Base-by-base conservation (phyloP, 352 stramenopile species). In the Phytophthora capsici region DNA sequence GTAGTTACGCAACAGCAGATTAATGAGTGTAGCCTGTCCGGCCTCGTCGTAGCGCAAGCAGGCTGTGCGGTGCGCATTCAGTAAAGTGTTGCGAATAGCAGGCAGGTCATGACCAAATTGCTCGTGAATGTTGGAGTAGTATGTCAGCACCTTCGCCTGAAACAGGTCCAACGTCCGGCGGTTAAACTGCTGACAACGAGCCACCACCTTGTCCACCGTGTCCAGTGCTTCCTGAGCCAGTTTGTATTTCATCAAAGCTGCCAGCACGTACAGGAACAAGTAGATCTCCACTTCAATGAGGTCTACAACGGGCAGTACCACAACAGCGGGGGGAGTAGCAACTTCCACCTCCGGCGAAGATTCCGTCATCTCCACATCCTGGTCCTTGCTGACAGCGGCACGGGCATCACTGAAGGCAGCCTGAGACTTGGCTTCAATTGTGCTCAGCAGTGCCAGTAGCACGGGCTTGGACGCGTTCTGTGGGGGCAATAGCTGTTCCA, bases 1-100 rank as follows among this genome's bases (percentile, higher is more conserved):
- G n/a, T 94, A 94, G 58, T 94, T 96, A 62, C 93, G 85, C 70
- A 98, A 71, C 38, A 98, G 61, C 58, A 98, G 60, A 76, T 98
- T 98, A 30, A 97, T 77, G 2, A 97, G 68, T 36, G 88, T 97
- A 22, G 94, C 94, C 65, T 98, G 90, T 17, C 89, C 90, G 37
- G 94, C 88, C 62, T 98, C 90, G 57, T 98, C 89, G 62, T 96
- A 94, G 19, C 78, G 87, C 53, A 97, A 61, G 63, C 89, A 97
- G 44, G 88, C 84, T 19, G 91, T 97, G 63, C 93, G 89, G 66
- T 97, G 90, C 17, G 93, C 86, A 0, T 66, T 70, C 17, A 98
- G 68, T 23, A 97, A 58, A 28, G 80, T 80, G 45, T 73, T 82
- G 55, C 78, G 88, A 26, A 92, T 95, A 20, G 57, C 76, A 0